Base-by-base conservation (phyloP, 768 basidiomycete species). In the Strobilomyces echinocephalus region DNA sequence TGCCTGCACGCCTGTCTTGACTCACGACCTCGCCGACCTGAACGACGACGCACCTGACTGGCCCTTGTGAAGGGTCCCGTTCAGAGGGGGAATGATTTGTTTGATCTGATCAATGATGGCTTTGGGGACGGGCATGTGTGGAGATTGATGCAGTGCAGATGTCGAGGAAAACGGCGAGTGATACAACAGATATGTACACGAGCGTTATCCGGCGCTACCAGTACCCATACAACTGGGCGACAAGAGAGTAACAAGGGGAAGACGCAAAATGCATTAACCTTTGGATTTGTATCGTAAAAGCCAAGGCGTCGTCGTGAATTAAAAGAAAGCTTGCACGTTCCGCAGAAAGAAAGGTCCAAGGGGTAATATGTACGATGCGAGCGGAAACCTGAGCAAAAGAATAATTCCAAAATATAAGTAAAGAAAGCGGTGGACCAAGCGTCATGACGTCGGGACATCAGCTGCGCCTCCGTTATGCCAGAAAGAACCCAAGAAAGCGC, bases 41-140 rank as follows among this genome's bases (percentile, higher is more conserved):
- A 12, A 28, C 31, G 26, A 50, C 49, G 30, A 69, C 77, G 61
- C 56, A 85, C 88, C 91, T 58, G 91, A 93, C 73, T 97, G 95
- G 28, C 95, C 95, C 68, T 99, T 99, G 76, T 95, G 93, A 28
- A 97, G 73, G 41, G 85, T 82, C 8, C 86, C 85, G 61, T 93
- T 85, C 28, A 98, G 79, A 40, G 95, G 95, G 0, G 95, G 95
- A 49, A 98, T 91, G 52, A 98, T 76, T 58, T 81, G 78, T 65
- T 84, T 87, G 52, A 95, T 78, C 65, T 91, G 85, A 18, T 84
- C 79, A 33, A 88, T 65, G 55, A 91, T 72, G 26, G 72, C 64
- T 58, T 78, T 81, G 44, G 85, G 75, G 45, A 88, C 65, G 11
- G 85, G 74, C 88, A 88, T 90, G 40, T 30, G 44, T 58, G 30